These are phyloP conservation scores for Malassezia psittaci DNA, from an alignment of 1,284 basidiomycete genomes.

Conservation along the genomic window DNA sequence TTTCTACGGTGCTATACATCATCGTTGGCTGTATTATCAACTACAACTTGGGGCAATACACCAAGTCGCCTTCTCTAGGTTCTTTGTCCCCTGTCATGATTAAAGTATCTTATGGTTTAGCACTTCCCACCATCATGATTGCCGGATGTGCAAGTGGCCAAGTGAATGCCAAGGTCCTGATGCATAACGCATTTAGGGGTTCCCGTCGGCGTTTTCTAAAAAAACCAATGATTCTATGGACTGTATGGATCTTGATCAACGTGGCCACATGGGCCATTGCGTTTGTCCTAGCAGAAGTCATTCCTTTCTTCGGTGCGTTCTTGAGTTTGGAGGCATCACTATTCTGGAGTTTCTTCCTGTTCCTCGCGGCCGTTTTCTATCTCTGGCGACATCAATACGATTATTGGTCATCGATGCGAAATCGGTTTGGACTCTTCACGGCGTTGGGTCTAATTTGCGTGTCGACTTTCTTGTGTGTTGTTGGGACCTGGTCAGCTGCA, in stretches of 20 bases:
- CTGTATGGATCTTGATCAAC: conserved; percentile 32
- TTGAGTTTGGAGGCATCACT: conserved; percentile 30
- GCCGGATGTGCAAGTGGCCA: conserved; percentile 36
- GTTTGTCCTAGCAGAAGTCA: conserved; percentile 31
- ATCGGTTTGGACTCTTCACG: conserved; percentile 19
- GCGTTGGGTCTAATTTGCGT: conserved; percentile 39
- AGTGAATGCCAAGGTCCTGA: conserved; percentile 31
- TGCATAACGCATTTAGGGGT: conserved; percentile 27
- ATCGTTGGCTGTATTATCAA: conserved; percentile 39
- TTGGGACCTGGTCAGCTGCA: conserved; percentile 46
- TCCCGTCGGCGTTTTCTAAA: conserved; percentile 2
- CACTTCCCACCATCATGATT: conserved; percentile 34
- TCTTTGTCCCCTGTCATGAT: conserved; percentile 21
- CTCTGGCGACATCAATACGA: conserved; percentile 31
- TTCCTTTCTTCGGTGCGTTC: conserved; percentile 34
- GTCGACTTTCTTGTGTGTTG: conserved; percentile 46
- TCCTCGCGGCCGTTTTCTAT: conserved; percentile 26
- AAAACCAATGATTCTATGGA: conserved; percentile 14
- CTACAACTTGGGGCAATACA: conserved; percentile 37
- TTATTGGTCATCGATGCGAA: conserved; percentile 20
- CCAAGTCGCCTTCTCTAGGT: conserved; percentile 35
- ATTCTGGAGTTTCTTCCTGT: conserved; percentile 34
- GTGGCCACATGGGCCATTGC: conserved; percentile 29
- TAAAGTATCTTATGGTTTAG: conserved; percentile 37
- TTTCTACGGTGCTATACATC: conserved; percentile 35